Evolutionary conservation across 1,139 yeast genomes (phyloP), one percentile per base, ranked within the genome.

Genomic region (Magnusiomyces clavatus): DNA sequence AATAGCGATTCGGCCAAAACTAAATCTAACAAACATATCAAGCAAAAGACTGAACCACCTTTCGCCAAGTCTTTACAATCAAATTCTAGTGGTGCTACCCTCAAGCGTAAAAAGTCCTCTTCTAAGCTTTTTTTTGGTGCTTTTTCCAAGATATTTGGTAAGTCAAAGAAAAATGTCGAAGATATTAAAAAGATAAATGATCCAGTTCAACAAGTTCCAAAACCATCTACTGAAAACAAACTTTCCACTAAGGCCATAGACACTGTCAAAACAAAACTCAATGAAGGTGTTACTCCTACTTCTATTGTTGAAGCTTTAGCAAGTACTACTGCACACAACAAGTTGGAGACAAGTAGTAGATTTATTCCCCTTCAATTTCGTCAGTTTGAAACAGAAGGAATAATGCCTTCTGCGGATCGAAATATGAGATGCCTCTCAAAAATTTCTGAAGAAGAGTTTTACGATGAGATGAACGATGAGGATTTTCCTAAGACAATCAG

Each of bases 401-500:
- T 24, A 8, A 24, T 39, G 13, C 6, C 43, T 14, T n/a, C 6
- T 14, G 5, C 40, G 6, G 20, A 11, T 5, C 49, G 52, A 8
- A 43, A 45, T 6, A 44, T 36, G 24, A 29, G 53, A n/a, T 52
- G 48, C n/a, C 24, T 53, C 29, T 53, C 55, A 6, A 45, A 51
- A 19, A 53, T 53, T 6, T 50, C 52, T 6, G 55, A 53, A 36
- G 55, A 53, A 40, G 49, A 44, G 11, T 48, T 44, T 16, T 43
- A 16, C 4, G 11, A 14, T 35, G 47, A 44, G 10, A n/a, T 6
- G 13, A 40, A 44, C 14, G 47, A 44, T 6, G 19, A 34, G 6
- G 44, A 45, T 4, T 31, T 3, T 11, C 31, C 46, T 12, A 29
- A 24, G 17, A 31, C 24, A 16, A 14, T 24, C 17, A 24, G 12